phyloP scores from a whole-genome alignment of 2,329 filamentous ascomycete species.

The Ascosphaera apis region DNA sequence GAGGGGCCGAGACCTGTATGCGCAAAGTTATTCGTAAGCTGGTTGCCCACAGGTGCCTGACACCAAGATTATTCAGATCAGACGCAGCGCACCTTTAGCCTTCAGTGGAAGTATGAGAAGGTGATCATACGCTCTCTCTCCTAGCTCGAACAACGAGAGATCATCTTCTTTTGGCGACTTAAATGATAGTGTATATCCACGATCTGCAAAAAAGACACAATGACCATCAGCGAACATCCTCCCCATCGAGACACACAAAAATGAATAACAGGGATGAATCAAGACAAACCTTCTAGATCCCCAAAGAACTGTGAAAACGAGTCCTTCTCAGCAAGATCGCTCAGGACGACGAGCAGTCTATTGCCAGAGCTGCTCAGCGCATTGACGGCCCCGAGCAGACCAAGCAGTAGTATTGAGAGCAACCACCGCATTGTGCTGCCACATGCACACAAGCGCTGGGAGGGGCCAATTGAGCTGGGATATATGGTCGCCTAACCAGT shows the following conservation, averaged over 20 bases:
- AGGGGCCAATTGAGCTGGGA: no score
- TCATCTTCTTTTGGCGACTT: slow-evolving; percentile 62
- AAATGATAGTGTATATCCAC: slow-evolving; percentile 62
- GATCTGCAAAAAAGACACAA: slow-evolving; percentile 33
- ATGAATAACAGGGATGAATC: slow-evolving; percentile 1
- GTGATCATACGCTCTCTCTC: slow-evolving; percentile 78
- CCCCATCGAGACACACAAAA: background rate
- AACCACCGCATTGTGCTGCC: slow-evolving; percentile 58
- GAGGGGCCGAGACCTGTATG: slow-evolving; percentile 57
- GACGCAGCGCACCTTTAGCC: slow-evolving; percentile 47
- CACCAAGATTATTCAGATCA: background rate
- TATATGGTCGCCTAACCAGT: no score
- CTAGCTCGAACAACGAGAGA: slow-evolving; percentile 60
- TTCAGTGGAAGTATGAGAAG: slow-evolving; percentile 71
- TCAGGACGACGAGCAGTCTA: slow-evolving; percentile 65
- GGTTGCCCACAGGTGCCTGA: background rate
- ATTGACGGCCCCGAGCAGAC: slow-evolving; percentile 29
- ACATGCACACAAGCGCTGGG: no score
- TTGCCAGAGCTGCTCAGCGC: slow-evolving; percentile 59
- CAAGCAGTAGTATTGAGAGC: slow-evolving; percentile 45
- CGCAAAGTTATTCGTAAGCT: slow-evolving; percentile 9
- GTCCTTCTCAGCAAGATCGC: slow-evolving; percentile 58
- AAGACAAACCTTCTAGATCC: slow-evolving; percentile 22
- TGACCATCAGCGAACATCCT: slow-evolving; percentile 5
- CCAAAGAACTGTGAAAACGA: slow-evolving; percentile 55